Conservation (phyloP, 1,284 basidiomycete species). For the Calocybe gambosa region DNA sequence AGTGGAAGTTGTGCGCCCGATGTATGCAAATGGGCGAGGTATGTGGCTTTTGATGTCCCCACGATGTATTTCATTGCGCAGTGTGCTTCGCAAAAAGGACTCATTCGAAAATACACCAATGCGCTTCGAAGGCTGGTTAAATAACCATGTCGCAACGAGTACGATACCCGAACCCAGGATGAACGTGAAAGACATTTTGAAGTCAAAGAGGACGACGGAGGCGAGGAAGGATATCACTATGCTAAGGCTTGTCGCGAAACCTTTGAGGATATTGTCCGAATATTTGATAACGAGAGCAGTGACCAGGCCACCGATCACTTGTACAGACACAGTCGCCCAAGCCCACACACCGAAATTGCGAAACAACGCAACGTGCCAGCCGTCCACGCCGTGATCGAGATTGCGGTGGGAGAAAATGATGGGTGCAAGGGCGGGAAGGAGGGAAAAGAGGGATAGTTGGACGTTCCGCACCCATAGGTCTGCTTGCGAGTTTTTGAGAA, state of each 20-base stretch:
- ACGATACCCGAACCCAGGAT: slow-evolving; percentile 79
- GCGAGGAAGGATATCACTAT: slow-evolving; percentile 93
- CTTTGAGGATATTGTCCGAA: slow-evolving; percentile 86
- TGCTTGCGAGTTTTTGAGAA: slow-evolving; percentile 83
- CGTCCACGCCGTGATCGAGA: slow-evolving; percentile 10
- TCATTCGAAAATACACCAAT: slow-evolving; percentile 20
- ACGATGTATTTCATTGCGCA: slow-evolving; percentile 11
- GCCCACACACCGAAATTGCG: slow-evolving; percentile 85
- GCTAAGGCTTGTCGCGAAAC: slow-evolving; percentile 89
- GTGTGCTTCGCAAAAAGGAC: slow-evolving; percentile 19
- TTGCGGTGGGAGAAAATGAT: slow-evolving; percentile 54
- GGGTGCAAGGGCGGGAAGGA: slow-evolving; percentile 85
- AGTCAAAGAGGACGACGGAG: slow-evolving; percentile 83
- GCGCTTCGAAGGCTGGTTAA: slow-evolving; percentile 60
- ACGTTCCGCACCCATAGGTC: slow-evolving; percentile 98
- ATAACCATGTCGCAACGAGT: slow-evolving; percentile 83
- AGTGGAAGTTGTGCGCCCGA: slow-evolving; percentile 19
- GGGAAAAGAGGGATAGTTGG: slow-evolving; percentile 90
- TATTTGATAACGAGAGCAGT: slow-evolving; percentile 88
- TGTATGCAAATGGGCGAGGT: slow-evolving; percentile 12
- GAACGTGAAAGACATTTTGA: slow-evolving; percentile 82
- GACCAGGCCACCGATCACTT: slow-evolving; percentile 86
- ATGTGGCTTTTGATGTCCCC: neutral
- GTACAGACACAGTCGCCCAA: slow-evolving; percentile 83
- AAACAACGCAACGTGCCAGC: slow-evolving; percentile 48